Evolutionary conservation across 2,329 filamentous ascomycete genomes (phyloP).

Genomic region (Mycogone perniciosa): DNA sequence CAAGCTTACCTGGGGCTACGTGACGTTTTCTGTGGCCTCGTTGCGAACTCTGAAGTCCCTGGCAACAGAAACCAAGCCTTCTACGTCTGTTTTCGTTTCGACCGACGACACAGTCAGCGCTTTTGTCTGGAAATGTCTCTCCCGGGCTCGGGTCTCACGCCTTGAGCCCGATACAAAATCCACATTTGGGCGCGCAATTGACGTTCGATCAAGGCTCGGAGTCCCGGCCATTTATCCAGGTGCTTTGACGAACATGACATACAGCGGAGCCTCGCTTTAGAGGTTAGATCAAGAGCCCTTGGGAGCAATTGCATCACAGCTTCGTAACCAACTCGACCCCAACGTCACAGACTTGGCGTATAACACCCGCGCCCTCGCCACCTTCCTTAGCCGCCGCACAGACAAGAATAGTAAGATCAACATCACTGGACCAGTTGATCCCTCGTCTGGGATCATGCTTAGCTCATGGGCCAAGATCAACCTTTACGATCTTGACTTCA

Average conservation of each 20-base stretch:
- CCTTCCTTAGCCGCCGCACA: constrained; percentile 25
- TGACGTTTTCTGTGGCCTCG: constrained; percentile 32
- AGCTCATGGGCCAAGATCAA: constrained; percentile 49
- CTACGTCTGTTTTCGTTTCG: constrained; percentile 34
- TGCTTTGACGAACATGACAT: constrained; percentile 40
- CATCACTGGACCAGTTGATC: constrained; percentile 30
- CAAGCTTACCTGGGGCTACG: constrained; percentile 34
- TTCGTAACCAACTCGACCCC: constrained; percentile 31
- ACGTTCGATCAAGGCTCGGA: constrained; percentile 37
- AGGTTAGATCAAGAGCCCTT: constrained; percentile 25
- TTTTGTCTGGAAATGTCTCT: constrained; percentile 43
- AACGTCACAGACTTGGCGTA: constrained; percentile 23
- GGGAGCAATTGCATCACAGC: constrained; percentile 29
- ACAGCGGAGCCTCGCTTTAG: constrained; percentile 27
- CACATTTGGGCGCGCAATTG: constrained; percentile 42
- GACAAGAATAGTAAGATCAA: constrained; percentile 30
- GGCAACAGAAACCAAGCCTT: constrained; percentile 1
- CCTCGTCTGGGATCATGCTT: constrained; percentile 40
- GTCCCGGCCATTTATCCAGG: constrained; percentile 41
- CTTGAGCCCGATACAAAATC: constrained; percentile 20
- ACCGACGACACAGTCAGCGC: constrained; percentile 49
- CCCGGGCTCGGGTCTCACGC: constrained; percentile 33
- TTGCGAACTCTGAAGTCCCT: constrained; percentile 25
- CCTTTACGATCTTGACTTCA: constrained; percentile 39
- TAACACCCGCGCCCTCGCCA: constrained; percentile 36